Conservation (phyloP, 495 filamentous ascomycete genomes). For the Symbiotaphrina buchneri region DNA sequence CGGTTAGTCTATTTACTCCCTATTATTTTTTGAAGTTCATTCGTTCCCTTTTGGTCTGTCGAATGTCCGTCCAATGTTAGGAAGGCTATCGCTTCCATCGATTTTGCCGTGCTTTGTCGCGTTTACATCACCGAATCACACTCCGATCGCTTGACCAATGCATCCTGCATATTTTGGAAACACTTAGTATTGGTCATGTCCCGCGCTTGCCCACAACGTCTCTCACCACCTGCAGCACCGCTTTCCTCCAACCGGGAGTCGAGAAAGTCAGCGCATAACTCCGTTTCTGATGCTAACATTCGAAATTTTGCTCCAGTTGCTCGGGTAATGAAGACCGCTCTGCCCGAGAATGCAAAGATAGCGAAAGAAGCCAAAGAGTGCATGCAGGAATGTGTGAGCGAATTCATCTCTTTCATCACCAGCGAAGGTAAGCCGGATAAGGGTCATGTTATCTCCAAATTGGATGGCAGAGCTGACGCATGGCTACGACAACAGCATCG, state of each 20-base stretch:
- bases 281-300: constrained; percentile 62
- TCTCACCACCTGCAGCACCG: constrained; percentile 13
- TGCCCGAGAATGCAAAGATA: constrained; percentile 97
- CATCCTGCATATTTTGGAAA: constrained; percentile 8
- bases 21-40: constrained; percentile 28
- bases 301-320: constrained; percentile 82
- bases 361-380: constrained; percentile 98
- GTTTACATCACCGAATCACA: constrained; percentile 8
- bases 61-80: constrained; percentile 14
- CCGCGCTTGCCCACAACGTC: constrained; percentile 21
- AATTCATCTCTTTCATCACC: constrained; percentile 99
- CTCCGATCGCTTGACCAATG: constrained; percentile 7
- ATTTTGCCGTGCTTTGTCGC: constrained; percentile 14
- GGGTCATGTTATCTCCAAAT: constrained; percentile 6
- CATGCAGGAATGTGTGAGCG: constrained; percentile 99
- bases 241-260: constrained; percentile 6
- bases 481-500: constrained; percentile 39
- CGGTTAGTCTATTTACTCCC: constrained; percentile 51
- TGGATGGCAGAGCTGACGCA: constrained; percentile 7
- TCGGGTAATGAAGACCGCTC: constrained; percentile 92
- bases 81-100: constrained; percentile 23
- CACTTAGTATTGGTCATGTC: constrained; percentile 8
- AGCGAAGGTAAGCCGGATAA: constrained; percentile 55
- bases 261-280: constrained; percentile 6
- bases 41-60: constrained; percentile 27